Base-by-base conservation (phyloP, 164 flowering plant species). In the Akebia trifoliata region DNA sequence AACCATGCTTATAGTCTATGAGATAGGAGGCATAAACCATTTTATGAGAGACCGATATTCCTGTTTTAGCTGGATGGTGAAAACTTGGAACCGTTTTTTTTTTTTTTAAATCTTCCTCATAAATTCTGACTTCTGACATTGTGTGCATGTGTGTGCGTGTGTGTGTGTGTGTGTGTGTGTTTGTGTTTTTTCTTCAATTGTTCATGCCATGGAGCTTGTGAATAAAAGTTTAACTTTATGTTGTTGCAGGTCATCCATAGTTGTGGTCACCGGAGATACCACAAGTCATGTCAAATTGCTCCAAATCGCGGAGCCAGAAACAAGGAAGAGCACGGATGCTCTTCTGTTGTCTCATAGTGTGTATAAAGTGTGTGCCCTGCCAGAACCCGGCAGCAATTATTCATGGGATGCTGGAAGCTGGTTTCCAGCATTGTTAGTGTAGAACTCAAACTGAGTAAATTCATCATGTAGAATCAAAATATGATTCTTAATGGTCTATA, bases 191-290 rank as follows among this genome's bases (percentile, higher is more conserved):
- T 26, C 31, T 48, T 43, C 24, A 40, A 30, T 10, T 30, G 14
- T 22, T 29, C 3, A 1, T 22, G 35, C 12, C 59, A 21, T 47
- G 18, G 42, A 34, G 7, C 30, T 20, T 59, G 10, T 36, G 3
- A 21, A 31, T 37, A 30, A 32, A n/a, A 17, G n/a, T n/a, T n/a
- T n/a, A n/a, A n/a, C n/a, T 4, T 48, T 9, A 20, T 10, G 9
- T 18, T 60, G 9, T 38, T 71, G 81, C 92, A 90, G 95, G 92
- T 86, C 82, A 60, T 81, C 77, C 64, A 58, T 72, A 74, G 72
- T 81, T 77, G 70, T 76, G 78, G 75, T 83, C 84, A 73, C 84
- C 80, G 72, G 86, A 78, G 79, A 59, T 62, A 60, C 59, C 65
- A 60, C 61, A 76, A 62, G 64, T 78, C 76, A 63, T 54, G 81